Evolutionary conservation across 78 protist species (phyloP).

Genomic region (Dictyostelium firmibasis): DNA sequence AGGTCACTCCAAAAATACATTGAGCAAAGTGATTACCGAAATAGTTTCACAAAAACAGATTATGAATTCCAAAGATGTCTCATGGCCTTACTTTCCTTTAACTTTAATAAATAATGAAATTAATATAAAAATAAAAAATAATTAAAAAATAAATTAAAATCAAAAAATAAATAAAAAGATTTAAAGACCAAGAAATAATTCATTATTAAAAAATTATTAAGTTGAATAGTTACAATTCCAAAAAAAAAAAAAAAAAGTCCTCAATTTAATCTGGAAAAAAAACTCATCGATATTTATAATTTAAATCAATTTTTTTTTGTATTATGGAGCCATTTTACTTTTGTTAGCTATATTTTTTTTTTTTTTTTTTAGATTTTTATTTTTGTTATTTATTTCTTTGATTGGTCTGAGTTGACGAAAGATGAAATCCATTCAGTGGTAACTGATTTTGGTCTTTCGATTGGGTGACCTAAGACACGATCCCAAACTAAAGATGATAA

Average conservation of each 20-base stretch:
- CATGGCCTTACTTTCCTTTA: not conserved
- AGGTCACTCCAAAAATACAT: constrained; percentile 2
- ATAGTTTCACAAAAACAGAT: not conserved
- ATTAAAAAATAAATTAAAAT: not conserved
- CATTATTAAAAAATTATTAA: no score
- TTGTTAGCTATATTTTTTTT: no score
- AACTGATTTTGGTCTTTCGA: constrained; percentile 98
- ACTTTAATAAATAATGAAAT: not conserved
- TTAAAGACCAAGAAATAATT: no score
- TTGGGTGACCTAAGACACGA: constrained; percentile 95
- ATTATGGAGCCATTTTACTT: not conserved
- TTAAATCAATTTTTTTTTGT: no score
- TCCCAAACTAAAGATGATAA: constrained; percentile 94
- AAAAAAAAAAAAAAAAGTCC: no score
- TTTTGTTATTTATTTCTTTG: not conserved
- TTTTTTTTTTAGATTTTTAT: not conserved
- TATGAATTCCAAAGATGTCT: constrained; percentile 3
- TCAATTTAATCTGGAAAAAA: no score
- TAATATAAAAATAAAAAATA: not conserved
- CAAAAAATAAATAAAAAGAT: not conserved
- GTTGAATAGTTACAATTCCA: no score
- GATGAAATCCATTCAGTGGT: constrained; percentile 88
- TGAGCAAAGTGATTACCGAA: not conserved
- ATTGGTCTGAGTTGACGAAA: not conserved
- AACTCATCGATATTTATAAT: no score